Conservation (phyloP, 2,329 filamentous ascomycete genomes). For the Graphilbum sp. region DNA sequence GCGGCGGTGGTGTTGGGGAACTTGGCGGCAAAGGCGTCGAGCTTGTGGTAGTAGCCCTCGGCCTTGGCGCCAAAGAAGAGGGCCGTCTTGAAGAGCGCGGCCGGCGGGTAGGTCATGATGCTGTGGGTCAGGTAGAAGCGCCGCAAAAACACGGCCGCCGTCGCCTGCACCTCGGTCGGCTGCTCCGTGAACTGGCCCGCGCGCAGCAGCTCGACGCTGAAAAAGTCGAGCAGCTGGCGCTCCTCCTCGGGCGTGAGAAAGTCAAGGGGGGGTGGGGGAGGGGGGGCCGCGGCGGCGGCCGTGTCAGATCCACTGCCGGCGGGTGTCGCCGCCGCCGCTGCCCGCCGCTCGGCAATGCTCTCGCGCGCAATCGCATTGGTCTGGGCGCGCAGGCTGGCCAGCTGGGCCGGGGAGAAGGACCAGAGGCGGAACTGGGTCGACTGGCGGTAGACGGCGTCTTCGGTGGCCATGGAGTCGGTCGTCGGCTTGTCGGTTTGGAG, state of each 20-base stretch:
- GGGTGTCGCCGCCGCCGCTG: slow-evolving; percentile 20
- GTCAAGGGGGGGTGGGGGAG: slow-evolving; percentile 23
- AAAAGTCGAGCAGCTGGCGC: slow-evolving; percentile 63
- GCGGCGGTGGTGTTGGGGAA: slow-evolving; percentile 59
- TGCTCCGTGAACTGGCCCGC: slow-evolving; percentile 37
- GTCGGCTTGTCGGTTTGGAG: too few species aligned
- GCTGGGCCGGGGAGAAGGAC: slow-evolving; percentile 67
- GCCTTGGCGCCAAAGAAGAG: slow-evolving; percentile 91
- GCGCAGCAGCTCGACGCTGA: slow-evolving; percentile 42
- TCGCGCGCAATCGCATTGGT: slow-evolving; percentile 60
- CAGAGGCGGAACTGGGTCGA: slow-evolving; percentile 85
- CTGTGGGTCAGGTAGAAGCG: slow-evolving; percentile 95
- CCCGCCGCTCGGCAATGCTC: slow-evolving; percentile 44
- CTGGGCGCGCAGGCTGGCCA: slow-evolving; percentile 54
- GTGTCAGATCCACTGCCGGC: background rate
- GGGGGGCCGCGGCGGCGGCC: slow-evolving; percentile 20
- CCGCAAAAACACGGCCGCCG: slow-evolving; percentile 75
- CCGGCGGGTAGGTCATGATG: slow-evolving; percentile 88
- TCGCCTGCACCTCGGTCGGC: slow-evolving; percentile 42
- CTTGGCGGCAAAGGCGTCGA: slow-evolving; percentile 42
- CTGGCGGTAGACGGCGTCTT: slow-evolving; percentile 80
- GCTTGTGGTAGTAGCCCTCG: slow-evolving; percentile 53
- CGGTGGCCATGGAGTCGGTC: slow-evolving; percentile 43
- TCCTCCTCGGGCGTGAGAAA: slow-evolving; percentile 78
- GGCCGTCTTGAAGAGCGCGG: slow-evolving; percentile 74